These are phyloP conservation scores for Alternaria rosae DNA, from an alignment of 2,329 filamentous ascomycete genomes.

Conservation along the genomic window DNA sequence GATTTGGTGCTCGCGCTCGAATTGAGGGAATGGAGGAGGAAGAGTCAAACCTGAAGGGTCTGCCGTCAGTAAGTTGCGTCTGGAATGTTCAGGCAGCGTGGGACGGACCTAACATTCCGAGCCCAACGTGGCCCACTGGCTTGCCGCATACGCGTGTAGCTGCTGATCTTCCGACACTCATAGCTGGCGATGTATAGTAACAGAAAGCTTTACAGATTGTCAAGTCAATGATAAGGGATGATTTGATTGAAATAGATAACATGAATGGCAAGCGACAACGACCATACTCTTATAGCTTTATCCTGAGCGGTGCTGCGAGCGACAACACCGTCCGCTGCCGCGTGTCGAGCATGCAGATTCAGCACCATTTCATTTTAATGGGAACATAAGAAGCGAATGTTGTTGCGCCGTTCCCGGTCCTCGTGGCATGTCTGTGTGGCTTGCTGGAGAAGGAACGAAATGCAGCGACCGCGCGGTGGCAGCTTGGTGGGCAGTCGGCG, in stretches of 20 bases:
- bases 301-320: background rate
- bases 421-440: background rate
- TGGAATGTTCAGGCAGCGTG: background rate
- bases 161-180: background rate
- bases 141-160: background rate
- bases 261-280: background rate
- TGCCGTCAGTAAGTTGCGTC: background rate
- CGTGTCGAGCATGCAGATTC: background rate
- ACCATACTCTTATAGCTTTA: background rate
- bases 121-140: conserved; percentile 6
- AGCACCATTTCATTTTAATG: no score
- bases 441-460: background rate
- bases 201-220: background rate
- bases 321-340: background rate
- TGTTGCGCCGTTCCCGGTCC: background rate
- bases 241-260: background rate
- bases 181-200: background rate
- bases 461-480: background rate
- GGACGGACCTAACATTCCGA: conserved; percentile 6
- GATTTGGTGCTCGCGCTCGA: conserved; percentile 35
- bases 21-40: background rate
- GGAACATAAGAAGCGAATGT: background rate
- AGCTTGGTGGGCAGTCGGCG: background rate
- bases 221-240: background rate
- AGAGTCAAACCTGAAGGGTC: background rate